phyloP scores from a whole-genome alignment of 1,139 yeast genomes.

The Wickerhamiella infanticola region DNA sequence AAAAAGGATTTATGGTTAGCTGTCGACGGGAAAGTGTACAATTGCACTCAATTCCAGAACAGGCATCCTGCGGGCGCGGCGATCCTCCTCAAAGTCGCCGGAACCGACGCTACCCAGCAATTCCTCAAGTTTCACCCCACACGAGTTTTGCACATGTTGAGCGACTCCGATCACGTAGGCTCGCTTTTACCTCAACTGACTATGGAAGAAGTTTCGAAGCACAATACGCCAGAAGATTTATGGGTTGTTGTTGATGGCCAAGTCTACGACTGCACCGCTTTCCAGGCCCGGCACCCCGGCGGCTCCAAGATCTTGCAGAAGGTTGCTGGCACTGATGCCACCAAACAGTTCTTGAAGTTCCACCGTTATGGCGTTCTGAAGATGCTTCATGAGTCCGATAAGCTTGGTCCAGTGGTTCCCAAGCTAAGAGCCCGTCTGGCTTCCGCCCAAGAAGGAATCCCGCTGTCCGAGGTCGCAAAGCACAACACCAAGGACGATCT shows the following conservation, averaged over 20 bases:
- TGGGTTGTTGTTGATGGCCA: conserved; percentile 82
- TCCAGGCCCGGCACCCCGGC: conserved; percentile 76
- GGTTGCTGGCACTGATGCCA: conserved; percentile 86
- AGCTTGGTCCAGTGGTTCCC: conserved; percentile 30
- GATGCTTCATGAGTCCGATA: conserved; percentile 32
- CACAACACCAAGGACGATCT: conserved; percentile 52
- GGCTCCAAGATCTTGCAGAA: conserved; percentile 58
- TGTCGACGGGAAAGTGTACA: conserved; percentile 69
- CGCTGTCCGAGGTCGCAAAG: conserved; percentile 38
- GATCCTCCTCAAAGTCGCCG: conserved; percentile 64
- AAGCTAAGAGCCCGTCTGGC: background rate
- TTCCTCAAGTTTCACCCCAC: conserved; percentile 80
- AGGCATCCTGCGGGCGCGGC: conserved; percentile 84
- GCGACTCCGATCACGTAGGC: conserved; percentile 30
- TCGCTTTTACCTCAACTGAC: conserved; percentile 20
- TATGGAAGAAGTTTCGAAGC: conserved; percentile 43
- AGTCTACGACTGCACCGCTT: conserved; percentile 70
- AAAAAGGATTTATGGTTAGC: conserved; percentile 74
- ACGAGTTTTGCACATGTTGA: conserved; percentile 46
- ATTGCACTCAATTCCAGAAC: conserved; percentile 60
- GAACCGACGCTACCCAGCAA: conserved; percentile 78
- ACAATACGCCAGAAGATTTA: conserved; percentile 47
- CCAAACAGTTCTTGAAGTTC: conserved; percentile 69
- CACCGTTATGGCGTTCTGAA: conserved; percentile 68
- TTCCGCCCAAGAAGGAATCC: conserved; percentile 6